Evolutionary conservation across 1,284 basidiomycete genomes (phyloP).

Genomic region (Coriolopsis trogii): DNA sequence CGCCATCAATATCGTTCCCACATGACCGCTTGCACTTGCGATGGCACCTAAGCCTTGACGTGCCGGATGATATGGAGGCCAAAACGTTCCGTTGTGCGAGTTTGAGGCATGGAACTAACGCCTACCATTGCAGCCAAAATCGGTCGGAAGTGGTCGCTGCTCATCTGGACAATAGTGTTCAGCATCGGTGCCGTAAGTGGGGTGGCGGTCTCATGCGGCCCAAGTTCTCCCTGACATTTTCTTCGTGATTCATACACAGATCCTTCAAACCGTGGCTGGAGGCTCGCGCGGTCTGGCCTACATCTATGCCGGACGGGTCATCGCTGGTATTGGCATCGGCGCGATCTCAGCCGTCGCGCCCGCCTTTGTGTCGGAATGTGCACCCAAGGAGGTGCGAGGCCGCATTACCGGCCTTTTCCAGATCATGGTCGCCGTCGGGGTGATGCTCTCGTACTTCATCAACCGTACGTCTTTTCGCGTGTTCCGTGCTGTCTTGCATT

Average conservation of each 20-base stretch:
- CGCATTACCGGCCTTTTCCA: conserved; percentile 81
- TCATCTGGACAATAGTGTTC: conserved; percentile 66
- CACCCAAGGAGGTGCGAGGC: conserved; percentile 74
- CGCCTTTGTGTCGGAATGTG: conserved; percentile 79
- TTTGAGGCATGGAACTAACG: not conserved
- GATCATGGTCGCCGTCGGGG: conserved; percentile 76
- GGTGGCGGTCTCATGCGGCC: not conserved
- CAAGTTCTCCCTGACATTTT: not conserved
- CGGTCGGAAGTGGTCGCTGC: conserved; percentile 58
- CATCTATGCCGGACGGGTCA: conserved; percentile 78
- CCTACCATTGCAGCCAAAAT: conserved; percentile 43
- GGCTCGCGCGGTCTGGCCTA: conserved; percentile 56
- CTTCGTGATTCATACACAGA: conserved; percentile 29
- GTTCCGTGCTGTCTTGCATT: no score
- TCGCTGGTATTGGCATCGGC: conserved; percentile 71
- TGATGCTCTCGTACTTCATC: conserved; percentile 80
- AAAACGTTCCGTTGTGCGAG: not conserved
- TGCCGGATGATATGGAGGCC: no score
- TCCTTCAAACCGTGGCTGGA: conserved; percentile 65
- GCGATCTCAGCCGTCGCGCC: conserved; percentile 71
- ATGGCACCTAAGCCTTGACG: no score
- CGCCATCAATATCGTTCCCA: no score
- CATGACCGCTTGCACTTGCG: no score
- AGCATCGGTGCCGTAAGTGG: conserved; percentile 63
- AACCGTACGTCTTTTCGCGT: conserved; percentile 60